Base-by-base conservation (phyloP, 495 filamentous ascomycete genomes). In the Diplogelasinospora grovesii region DNA sequence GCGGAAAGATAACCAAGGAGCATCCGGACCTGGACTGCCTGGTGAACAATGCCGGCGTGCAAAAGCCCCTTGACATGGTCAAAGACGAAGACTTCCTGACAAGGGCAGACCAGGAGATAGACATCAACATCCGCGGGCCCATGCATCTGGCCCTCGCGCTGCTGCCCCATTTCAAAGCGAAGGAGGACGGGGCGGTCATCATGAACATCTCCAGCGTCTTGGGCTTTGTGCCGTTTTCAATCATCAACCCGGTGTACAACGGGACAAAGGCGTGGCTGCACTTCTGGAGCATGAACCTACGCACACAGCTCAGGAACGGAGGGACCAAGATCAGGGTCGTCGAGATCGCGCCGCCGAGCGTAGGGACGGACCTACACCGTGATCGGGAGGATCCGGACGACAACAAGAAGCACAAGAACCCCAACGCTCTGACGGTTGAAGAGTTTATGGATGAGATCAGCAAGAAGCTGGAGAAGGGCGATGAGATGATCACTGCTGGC, bases 391-490 rank as follows among this genome's bases (percentile, higher is more conserved):
- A 74, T 53, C 70, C 71, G 10, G 58, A 71, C 49, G 66, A 71
- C 49, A 73, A 72, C 46, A 71, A 70, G 48, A 73, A 72, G 58
- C 45, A 61, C 13, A 69, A 66, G 31, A 72, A 72, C 50, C 41
- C 52, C 24, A 45, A 34, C 16, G 54, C 58, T 11, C 39, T 75
- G 45, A 56, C 40, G 6, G 45, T 72, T 19, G 61, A 66, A 22
- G 69, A 71, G 52, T 72, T 73, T 43, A 65, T 72, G 62, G 20
- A 32, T 6, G 60, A 64, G 28, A 46, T 60, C 16, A 51, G 68
- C 0, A 36, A 45, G 6, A 48, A 49, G 54, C 46, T 52, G 11
- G 64, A 63, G 60, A 44, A 45, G 5, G 64, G 59, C 3, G 51
- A 66, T 14, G 69, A 69, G 38, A 61, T 57, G 7, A 60, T 66